Evolutionary conservation across 73 alveolate species (phyloP), one percentile per base, ranked within the genome.

Genomic region (Diophrys sp.): DNA sequence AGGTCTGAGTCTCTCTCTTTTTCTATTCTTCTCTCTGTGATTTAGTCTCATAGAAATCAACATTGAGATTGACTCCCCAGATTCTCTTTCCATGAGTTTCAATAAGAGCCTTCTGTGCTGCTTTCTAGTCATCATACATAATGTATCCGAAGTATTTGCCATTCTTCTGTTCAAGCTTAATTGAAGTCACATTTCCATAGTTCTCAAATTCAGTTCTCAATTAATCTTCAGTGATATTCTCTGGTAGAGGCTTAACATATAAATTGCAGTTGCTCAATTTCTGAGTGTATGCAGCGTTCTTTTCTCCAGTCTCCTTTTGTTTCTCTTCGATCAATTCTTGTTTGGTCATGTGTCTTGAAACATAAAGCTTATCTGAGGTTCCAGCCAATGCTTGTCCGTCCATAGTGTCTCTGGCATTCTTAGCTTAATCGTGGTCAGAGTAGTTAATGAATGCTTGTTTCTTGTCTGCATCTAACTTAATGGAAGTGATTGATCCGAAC

Each of bases 141-240:
- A 72, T 31, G 25, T 18, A 72, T 2, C 70, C 67, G 14, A 14
- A 14, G 1, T 33, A 1, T 11, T 23, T 31, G 5, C 14, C 5
- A 31, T 25, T 5, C 53, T 14, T 72, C 31, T 5, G 23, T 8
- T 14, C 31, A 29, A 72, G 29, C 25, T 72, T 72, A 69, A 72
- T 72, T 2, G 70, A 31, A 1, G 25, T 1, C 31, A 88, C 82
- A 82, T 75, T 79, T 57, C 95, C 95, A 29, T 30, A 88, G 74
- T 82, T 55, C 28, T 87, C 88, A 33, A 88, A 88, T 71, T 79
- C 70, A 77, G 82, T 80, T 77, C 79, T 88, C 34, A 88, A 56
- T 56, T 82, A 67, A 56, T 88, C 95, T 69, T 88, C 95, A 24
- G 90, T 82, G 57, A 32, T 73, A 71, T 88, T 89, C 62, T 82